Percentiles rank a stretch among this genome's conserved stretches.
These are phyloP conservation scores for Hypomyces rosellus DNA, from an alignment of 2,329 filamentous ascomycete genomes.

Conservation along the genomic window DNA sequence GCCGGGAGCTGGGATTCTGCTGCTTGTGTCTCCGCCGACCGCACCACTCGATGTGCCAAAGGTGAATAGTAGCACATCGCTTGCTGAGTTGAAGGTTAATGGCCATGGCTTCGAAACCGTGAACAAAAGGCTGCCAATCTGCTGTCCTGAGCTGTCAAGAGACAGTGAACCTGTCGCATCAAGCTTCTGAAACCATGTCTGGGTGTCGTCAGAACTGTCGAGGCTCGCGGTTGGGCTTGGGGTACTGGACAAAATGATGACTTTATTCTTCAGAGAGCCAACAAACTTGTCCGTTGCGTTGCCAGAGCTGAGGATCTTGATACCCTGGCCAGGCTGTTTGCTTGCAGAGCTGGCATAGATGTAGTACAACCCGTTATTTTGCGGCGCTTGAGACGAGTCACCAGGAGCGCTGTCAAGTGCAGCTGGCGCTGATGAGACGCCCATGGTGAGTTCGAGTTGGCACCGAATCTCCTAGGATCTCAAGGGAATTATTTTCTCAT, in stretches of 20 bases:
- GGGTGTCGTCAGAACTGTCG: slow-evolving; percentile 5
- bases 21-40: background rate
- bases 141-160: background rate
- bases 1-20: slow-evolving; percentile 4
- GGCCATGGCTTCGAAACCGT: background rate
- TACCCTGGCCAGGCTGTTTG: background rate
- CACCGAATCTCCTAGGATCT: background rate
- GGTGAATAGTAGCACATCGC: slow-evolving; percentile 5
- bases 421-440: background rate
- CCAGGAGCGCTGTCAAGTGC: background rate
- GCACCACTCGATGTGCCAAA: slow-evolving; percentile 1
- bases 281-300: slow-evolving; percentile 7
- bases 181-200: slow-evolving; percentile 4
- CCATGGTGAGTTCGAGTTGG: background rate
- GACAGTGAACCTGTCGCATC: background rate
- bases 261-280: slow-evolving; percentile 3
- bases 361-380: background rate
- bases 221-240: slow-evolving; percentile 3
- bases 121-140: slow-evolving; percentile 1
- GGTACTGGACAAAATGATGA: background rate
- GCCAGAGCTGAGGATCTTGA: background rate
- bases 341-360: slow-evolving; percentile 10
- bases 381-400: background rate
- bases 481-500: background rate
- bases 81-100: slow-evolving; percentile 8